These are phyloP conservation scores for Aegilops longissima DNA, from an alignment of 176 grass and related monocot genomes.

Conservation along the genomic window DNA sequence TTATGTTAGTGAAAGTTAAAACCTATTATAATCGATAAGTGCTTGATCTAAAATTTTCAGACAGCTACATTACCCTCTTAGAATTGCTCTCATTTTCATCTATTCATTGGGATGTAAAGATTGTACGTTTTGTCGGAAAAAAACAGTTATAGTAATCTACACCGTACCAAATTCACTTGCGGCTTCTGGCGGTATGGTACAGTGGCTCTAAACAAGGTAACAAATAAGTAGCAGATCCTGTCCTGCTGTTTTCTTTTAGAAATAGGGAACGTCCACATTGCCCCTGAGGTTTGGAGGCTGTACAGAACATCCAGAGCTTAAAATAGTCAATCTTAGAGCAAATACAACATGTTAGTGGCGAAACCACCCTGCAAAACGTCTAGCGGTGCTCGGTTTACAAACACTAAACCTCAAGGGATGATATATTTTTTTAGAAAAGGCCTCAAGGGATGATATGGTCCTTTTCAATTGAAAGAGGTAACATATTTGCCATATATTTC, in stretches of 20 bases:
- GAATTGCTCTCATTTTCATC: not conserved
- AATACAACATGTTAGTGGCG: not conserved
- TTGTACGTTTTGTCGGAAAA: not conserved
- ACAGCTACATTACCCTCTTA: not conserved
- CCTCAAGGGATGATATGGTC: not conserved
- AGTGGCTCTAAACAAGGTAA: not conserved
- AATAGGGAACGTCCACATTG: not conserved
- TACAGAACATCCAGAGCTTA: not conserved
- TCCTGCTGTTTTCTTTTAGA: no score
- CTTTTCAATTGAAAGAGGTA: not conserved
- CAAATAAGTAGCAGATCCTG: not conserved
- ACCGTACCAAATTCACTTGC: no score
- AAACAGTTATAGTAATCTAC: not conserved
- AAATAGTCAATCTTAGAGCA: not conserved
- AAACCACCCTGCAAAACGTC: no score
- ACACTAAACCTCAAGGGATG: not conserved
- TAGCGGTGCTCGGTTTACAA: not conserved
- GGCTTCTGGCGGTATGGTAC: not conserved
- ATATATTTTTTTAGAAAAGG: not conserved
- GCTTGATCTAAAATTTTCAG: not conserved
- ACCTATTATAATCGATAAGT: not conserved
- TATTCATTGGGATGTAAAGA: not conserved
- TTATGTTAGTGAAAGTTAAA: not conserved
- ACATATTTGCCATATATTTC: not conserved
- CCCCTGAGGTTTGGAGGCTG: not conserved